Evolutionary conservation across 2,329 filamentous ascomycete species (phyloP), one percentile per base, ranked within the genome.

Genomic region (Pseudofabraea citricarpa): DNA sequence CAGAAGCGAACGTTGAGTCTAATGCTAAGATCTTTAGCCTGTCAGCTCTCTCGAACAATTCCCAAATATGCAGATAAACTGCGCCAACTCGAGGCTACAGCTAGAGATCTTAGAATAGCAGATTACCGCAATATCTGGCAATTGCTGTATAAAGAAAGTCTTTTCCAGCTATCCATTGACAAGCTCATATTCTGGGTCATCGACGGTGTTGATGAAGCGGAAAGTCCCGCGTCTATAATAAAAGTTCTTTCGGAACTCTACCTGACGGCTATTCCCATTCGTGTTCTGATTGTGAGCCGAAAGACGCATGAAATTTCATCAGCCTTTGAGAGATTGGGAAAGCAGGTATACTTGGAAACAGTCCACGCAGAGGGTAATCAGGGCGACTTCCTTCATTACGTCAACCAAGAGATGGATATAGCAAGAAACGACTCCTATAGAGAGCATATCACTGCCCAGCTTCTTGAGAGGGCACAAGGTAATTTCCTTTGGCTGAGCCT

Each of bases 401-500:
- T 21, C 10, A 3, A 32, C 24, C 8, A n/a, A 22, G 23, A 32
- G 19, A 21, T 20, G 23, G 7, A 22, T n/a, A 37, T 46, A 40
- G 32, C 18, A 5, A 41, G 27, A 3, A 27, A 5, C 22, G 19
- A 16, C 4, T 16, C 15, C 3, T 21, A 39, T 2, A 55, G 47
- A 20, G 44, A 54, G 6, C 41, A 40, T 2, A 46, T 64, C 7
- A 50, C 49, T 3, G 16, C 46, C 3, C 51, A 52, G 3, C 44
- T 65, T 6, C 36, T 61, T 6, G 37, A 54, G 3, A 48, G 53
- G n/a, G 52, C 61, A 0, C 38, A 55, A 4, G 60, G 57, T 0
- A 67, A 63, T 35, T 67, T 67, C 29, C 51, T 66, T n/a, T 65
- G 60, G 63, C 52, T 60, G 2, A 46, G 53, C 22, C 52, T 65